Base-by-base conservation (phyloP, 2,329 filamentous ascomycete genomes). In the Monilinia fructigena region DNA sequence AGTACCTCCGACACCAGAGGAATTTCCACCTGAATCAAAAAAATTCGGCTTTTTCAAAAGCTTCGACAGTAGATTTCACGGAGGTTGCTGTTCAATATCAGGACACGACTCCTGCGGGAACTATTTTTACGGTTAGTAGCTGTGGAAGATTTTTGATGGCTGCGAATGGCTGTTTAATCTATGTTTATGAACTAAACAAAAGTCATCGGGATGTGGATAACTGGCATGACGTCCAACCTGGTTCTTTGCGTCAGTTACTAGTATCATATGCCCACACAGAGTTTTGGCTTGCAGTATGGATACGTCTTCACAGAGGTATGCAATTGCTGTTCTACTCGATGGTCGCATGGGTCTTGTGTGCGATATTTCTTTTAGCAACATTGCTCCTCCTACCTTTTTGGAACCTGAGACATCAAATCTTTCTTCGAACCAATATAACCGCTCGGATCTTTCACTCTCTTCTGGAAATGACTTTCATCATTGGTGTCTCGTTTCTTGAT, bases 201-300 rank as follows among this genome's bases (percentile, higher is more conserved):
- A 69, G 62, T 59, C 69, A 71, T 23, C 54, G 54, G 7, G 38
- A 53, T 23, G 58, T 66, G 26, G n/a, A 66, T 2, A 6, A 35
- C 28, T 31, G 20, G 26, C 52, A 16, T 53, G 59, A 54, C 20
- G 61, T 45, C 20, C 53, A 65, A 8, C 72, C 75, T 68, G 70
- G 77, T 66, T 70, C 72, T 71, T 63, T 84, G 65, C 69, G 77
- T 54, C 82, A 2, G 74, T 86, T 20, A 80, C 85, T 1, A 82
- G 78, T 52, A 80, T 90, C 14, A 73, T 81, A 18, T 89, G 86
- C 70, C 85, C 85, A 16, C 78, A 80, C 20, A 78, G 81, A 55
- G 82, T 89, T 2, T 74, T 90, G 7, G 81, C 82, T 3, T 84
- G 86, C 71, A 85, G 84, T 68, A 87, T 90, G 81, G 86, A 89